Percentiles rank a stretch among this genome's conserved stretches.
phyloP scores from a whole-genome alignment of 768 basidiomycete genomes.

The Russula vinacea region DNA sequence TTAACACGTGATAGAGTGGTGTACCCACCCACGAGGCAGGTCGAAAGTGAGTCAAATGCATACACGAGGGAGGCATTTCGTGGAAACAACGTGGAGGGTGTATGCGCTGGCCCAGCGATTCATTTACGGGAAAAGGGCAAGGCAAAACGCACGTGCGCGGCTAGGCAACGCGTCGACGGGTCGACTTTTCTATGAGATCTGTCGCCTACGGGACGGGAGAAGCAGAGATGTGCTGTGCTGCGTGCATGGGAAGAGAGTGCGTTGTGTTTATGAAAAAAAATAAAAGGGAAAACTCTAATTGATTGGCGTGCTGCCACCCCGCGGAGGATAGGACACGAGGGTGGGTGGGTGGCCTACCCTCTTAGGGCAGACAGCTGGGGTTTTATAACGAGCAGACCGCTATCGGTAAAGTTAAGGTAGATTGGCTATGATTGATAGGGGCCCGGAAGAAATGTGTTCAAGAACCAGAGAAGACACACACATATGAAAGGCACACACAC shows the following conservation, averaged over 20 bases:
- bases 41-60: neutral
- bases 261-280: neutral
- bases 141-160: neutral
- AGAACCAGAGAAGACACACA: neutral
- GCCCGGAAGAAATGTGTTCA: neutral
- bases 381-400: constrained; percentile 11
- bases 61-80: neutral
- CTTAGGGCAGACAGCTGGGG: constrained; percentile 8
- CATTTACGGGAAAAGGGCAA: constrained; percentile 4
- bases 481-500: neutral
- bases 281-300: constrained; percentile 6
- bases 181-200: neutral
- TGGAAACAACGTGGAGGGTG: constrained; percentile 8
- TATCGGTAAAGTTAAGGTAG: constrained; percentile 15
- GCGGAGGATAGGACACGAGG: constrained; percentile 5
- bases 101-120: constrained; percentile 22
- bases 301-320: constrained; percentile 1
- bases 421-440: constrained; percentile 24
- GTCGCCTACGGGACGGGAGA: neutral
- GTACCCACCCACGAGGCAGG: constrained; percentile 1
- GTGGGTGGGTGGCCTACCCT: constrained; percentile 3
- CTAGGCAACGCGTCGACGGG: neutral
- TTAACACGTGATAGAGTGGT: constrained; percentile 14
- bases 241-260: neutral
- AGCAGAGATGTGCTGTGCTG: constrained; percentile 4